phyloP scores from a whole-genome alignment of 768 basidiomycete genomes.

The Mycena leptocephala region DNA sequence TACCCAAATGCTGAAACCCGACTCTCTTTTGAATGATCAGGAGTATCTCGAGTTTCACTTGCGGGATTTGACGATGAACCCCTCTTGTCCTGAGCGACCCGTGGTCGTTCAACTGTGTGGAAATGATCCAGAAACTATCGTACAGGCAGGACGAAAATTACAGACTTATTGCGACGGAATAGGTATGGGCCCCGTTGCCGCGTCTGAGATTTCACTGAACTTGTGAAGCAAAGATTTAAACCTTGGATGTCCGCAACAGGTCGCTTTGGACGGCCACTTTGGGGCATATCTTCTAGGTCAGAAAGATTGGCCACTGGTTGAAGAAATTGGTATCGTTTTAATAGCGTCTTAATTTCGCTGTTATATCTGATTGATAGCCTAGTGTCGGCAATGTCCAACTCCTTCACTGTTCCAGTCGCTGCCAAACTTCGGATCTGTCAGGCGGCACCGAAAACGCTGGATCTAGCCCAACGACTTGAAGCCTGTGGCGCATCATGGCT shows the following conservation, averaged over 20 bases:
- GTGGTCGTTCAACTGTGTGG: constrained; percentile 85
- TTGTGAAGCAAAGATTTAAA: constrained; percentile 76
- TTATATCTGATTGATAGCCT: neutral
- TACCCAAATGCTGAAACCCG: constrained; percentile 85
- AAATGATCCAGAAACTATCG: constrained; percentile 74
- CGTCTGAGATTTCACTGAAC: constrained; percentile 19
- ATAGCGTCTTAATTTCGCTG: neutral
- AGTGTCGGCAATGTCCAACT: constrained; percentile 75
- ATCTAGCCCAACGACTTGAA: constrained; percentile 72
- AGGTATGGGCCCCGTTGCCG: constrained; percentile 59
- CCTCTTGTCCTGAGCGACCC: constrained; percentile 53
- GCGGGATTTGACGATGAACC: constrained; percentile 63
- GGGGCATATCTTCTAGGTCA: constrained; percentile 85
- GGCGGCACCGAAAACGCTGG: constrained; percentile 67
- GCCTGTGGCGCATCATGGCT: constrained; percentile 80
- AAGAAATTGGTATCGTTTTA: constrained; percentile 67
- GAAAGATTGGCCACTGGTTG: constrained; percentile 81
- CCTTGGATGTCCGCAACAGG: constrained; percentile 85
- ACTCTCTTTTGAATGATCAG: constrained; percentile 72
- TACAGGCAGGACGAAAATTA: constrained; percentile 73
- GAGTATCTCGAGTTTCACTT: constrained; percentile 78
- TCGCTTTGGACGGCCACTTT: constrained; percentile 76
- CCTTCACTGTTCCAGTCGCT: constrained; percentile 76
- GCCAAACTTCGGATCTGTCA: constrained; percentile 77
- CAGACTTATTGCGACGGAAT: constrained; percentile 78